phyloP scores from a whole-genome alignment of 108 stramenopile species.

The Schizochytrium sp. region DNA sequence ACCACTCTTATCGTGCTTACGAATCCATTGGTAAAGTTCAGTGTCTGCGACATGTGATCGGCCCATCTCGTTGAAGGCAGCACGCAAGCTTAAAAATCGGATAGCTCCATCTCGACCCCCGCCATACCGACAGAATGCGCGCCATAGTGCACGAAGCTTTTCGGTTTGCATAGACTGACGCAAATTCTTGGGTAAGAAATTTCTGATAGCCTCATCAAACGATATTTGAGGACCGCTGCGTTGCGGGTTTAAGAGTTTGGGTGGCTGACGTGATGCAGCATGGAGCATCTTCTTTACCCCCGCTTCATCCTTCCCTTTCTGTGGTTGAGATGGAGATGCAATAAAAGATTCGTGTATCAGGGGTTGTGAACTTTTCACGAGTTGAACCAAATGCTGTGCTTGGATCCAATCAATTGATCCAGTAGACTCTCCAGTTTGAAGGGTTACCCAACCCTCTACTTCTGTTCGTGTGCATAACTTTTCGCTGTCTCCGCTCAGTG shows the following conservation, averaged over 20 bases:
- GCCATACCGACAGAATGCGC: slow-evolving; percentile 51
- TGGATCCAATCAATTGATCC: not conserved
- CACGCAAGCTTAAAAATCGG: slow-evolving; percentile 11
- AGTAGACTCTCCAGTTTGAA: not conserved
- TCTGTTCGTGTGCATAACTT: not conserved
- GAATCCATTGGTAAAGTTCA: slow-evolving; percentile 47
- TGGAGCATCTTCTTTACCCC: no score
- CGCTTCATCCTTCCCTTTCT: not conserved
- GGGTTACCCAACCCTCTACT: not conserved
- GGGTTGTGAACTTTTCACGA: not conserved
- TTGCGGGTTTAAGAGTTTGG: no score
- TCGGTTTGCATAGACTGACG: not conserved
- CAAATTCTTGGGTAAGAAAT: not conserved
- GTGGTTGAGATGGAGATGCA: not conserved
- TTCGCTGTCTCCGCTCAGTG: not conserved
- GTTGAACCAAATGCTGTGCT: not conserved
- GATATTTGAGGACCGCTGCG: not conserved
- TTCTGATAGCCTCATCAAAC: not conserved
- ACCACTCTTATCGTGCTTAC: not conserved
- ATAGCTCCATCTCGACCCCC: slow-evolving; percentile 32
- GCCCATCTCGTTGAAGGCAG: slow-evolving; percentile 41
- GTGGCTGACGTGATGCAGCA: no score
- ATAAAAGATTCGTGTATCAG: not conserved
- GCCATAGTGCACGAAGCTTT: slow-evolving; percentile 3
- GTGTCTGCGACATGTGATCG: not conserved